Conservation (phyloP, 306 rosid genomes). For the Prunus mume region DNA sequence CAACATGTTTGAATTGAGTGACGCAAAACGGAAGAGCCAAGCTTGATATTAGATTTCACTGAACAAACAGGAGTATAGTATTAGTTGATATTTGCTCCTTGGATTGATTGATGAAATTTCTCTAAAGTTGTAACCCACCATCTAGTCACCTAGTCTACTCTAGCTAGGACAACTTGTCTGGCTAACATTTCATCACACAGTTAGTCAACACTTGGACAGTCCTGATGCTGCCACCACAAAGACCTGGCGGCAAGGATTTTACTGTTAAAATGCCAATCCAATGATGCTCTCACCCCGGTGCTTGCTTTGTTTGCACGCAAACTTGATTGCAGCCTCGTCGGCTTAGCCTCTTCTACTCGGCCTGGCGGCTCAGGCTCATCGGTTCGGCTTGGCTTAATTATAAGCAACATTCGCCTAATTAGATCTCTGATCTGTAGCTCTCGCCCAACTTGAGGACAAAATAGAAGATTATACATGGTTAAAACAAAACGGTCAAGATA, state of each 20-base stretch:
- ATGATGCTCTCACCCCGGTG: slow-evolving; percentile 14
- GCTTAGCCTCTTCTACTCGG: slow-evolving; percentile 11
- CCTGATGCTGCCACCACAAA: background rate
- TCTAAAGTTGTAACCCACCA: too few species aligned
- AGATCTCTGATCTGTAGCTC: background rate
- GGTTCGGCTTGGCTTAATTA: background rate
- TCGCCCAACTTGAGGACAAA: background rate
- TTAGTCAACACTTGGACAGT: slow-evolving; percentile 24
- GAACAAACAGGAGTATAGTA: too few species aligned
- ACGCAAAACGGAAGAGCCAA: too few species aligned
- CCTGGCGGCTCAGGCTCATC: slow-evolving; percentile 12
- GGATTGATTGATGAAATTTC: too few species aligned
- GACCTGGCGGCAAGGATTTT: slow-evolving; percentile 26
- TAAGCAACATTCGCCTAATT: background rate
- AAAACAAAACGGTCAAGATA: background rate
- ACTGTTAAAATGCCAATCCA: slow-evolving; percentile 19
- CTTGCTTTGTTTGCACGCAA: slow-evolving; percentile 51
- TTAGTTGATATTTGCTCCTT: too few species aligned
- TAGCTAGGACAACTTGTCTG: slow-evolving; percentile 25
- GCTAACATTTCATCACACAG: slow-evolving; percentile 9
- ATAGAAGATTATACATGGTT: too few species aligned
- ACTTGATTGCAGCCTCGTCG: slow-evolving; percentile 18
- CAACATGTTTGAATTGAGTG: too few species aligned
- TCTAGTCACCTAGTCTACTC: background rate
- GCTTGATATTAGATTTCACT: too few species aligned